These are phyloP conservation scores for Hysterium pulicare DNA, from an alignment of 2,329 filamentous ascomycete species.

Conservation along the genomic window DNA sequence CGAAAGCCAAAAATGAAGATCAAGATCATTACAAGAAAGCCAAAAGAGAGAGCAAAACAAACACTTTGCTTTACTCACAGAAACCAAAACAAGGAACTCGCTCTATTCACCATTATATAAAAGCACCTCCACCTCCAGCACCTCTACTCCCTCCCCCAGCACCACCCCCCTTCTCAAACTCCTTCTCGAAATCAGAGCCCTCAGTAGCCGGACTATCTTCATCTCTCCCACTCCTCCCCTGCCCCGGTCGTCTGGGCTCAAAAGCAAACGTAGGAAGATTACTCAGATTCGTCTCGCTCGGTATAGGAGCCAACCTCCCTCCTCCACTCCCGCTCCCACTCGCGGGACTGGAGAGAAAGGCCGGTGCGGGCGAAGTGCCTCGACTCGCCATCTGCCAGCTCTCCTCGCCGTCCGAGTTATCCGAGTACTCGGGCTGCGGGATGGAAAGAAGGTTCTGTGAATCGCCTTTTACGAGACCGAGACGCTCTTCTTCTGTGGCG, in stretches of 20 bases:
- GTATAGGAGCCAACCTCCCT: neutral
- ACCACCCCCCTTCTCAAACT: slow-evolving; percentile 7
- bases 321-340: neutral
- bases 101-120: neutral
- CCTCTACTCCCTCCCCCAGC: neutral
- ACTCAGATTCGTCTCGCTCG: neutral
- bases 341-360: neutral
- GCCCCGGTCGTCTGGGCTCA: neutral
- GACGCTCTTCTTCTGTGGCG: slow-evolving; percentile 75
- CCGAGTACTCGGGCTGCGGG: slow-evolving; percentile 15
- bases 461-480: slow-evolving; percentile 80
- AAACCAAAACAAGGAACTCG: too few relatives aligned
- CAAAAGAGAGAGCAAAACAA: too few relatives aligned
- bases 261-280: slow-evolving; percentile 1
- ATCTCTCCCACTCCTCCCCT: slow-evolving; percentile 1
- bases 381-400: slow-evolving; percentile 3
- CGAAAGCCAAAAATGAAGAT: too few relatives aligned
- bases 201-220: slow-evolving; percentile 1
- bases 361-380: neutral
- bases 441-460: slow-evolving; percentile 32
- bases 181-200: slow-evolving; percentile 1
- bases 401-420: slow-evolving; percentile 6
- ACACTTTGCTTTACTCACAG: too few relatives aligned
- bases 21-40: too few relatives aligned
- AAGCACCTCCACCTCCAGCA: neutral